These are phyloP conservation scores for Salix exigua DNA, from an alignment of 345 rosid genomes.

Conservation along the genomic window DNA sequence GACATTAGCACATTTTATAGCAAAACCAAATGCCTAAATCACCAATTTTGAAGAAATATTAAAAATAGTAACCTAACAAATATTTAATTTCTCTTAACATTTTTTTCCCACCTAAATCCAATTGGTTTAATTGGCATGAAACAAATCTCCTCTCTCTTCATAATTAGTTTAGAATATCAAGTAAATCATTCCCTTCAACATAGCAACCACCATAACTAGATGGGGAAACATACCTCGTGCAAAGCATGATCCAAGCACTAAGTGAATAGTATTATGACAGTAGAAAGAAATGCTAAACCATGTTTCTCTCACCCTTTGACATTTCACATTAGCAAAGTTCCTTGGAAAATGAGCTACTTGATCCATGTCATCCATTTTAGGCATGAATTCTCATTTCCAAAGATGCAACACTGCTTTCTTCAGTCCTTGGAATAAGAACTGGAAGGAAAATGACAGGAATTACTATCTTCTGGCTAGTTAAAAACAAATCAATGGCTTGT, in stretches of 20 bases:
- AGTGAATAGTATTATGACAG: not conserved
- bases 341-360: constrained; percentile 19
- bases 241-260: not conserved
- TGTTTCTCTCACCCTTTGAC: constrained; percentile 33
- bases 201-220: not conserved
- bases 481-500: not conserved
- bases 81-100: not conserved
- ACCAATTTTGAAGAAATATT: not conserved
- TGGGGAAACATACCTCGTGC: not conserved
- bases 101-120: not conserved
- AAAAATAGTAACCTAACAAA: not conserved
- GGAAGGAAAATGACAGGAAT: not conserved
- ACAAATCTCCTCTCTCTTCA: not conserved
- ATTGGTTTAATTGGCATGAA: not conserved
- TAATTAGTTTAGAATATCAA: not conserved
- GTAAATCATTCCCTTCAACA: not conserved
- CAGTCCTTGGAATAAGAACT: not conserved
- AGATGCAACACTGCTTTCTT: not conserved
- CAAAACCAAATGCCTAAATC: not conserved
- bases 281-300: not conserved
- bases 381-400: constrained; percentile 10
- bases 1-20: not conserved
- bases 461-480: too few species aligned
- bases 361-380: constrained; percentile 39
- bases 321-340: constrained; percentile 30